Evolutionary conservation across 805 yeast genomes (phyloP).

Genomic region (Ogataea siamensis): DNA sequence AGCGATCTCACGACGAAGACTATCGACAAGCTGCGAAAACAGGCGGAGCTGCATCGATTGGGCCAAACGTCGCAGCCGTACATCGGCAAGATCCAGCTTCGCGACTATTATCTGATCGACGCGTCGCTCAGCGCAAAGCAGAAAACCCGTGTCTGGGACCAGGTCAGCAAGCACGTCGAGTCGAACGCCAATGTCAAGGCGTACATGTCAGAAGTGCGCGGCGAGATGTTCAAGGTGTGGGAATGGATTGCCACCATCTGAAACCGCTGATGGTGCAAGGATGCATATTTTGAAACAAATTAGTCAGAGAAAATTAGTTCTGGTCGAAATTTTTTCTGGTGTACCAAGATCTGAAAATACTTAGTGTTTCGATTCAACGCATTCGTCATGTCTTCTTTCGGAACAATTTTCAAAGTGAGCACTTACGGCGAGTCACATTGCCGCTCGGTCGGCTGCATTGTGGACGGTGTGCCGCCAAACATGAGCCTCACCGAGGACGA

Average conservation of each 20-base stretch:
- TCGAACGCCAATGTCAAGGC: conserved; percentile 62
- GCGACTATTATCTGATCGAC: conserved; percentile 59
- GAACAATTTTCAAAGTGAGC: conserved; percentile 68
- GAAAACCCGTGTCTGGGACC: conserved; percentile 56
- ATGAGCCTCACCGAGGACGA: conserved; percentile 80
- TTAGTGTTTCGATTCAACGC: conserved; percentile 1
- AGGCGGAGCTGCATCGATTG: conserved; percentile 37
- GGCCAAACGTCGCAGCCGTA: conserved; percentile 41
- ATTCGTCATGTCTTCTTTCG: conserved; percentile 68
- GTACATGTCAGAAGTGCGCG: conserved; percentile 68
- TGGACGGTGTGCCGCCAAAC: conserved; percentile 98
- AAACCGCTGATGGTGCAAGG: conserved; percentile 11
- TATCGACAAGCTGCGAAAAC: conserved; percentile 48
- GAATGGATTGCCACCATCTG: conserved; percentile 65
- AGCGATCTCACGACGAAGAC: conserved; percentile 48
- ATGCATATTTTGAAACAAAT: conserved; percentile 4
- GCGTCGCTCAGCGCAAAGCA: conserved; percentile 33
- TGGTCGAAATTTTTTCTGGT: conserved; percentile 10
- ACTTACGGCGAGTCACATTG: conserved; percentile 99
- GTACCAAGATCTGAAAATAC: conserved; percentile 8
- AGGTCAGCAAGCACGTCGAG: conserved; percentile 56
- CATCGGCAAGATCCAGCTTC: conserved; percentile 67
- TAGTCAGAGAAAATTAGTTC: conserved; percentile 5
- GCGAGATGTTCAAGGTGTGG: conserved; percentile 86
- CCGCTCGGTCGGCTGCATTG: conserved; percentile 95